These are phyloP conservation scores for Colletotrichum brevisporum DNA, from an alignment of 2,329 filamentous ascomycete species.

Conservation along the genomic window DNA sequence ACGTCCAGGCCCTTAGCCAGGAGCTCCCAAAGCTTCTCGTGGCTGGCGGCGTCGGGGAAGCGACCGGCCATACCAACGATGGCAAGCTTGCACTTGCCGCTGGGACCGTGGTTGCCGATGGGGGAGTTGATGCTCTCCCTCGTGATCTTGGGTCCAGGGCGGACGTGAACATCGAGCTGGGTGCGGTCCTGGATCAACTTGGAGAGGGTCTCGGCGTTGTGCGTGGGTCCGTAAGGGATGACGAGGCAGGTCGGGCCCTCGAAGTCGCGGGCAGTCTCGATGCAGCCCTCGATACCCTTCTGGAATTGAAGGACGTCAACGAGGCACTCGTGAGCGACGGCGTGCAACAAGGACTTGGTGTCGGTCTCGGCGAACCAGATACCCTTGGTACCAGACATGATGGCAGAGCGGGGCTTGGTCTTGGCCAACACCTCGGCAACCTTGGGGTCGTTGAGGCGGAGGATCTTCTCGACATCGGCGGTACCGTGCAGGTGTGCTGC, in stretches of 20 bases:
- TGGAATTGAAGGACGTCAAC: constrained; percentile 64
- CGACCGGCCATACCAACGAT: constrained; percentile 77
- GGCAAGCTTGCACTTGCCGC: constrained; percentile 77
- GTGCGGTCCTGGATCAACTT: constrained; percentile 59
- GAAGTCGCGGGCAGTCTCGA: constrained; percentile 58
- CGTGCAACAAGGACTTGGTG: constrained; percentile 57
- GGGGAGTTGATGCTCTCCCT: constrained; percentile 51
- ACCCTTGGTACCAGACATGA: constrained; percentile 67
- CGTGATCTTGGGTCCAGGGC: constrained; percentile 52
- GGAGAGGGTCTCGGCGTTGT: constrained; percentile 62
- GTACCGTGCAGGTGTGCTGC: constrained; percentile 65
- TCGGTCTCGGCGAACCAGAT: constrained; percentile 56
- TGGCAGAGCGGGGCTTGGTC: constrained; percentile 60
- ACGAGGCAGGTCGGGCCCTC: constrained; percentile 58
- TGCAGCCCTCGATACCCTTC: constrained; percentile 63
- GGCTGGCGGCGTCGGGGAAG: constrained; percentile 57
- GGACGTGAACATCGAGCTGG: constrained; percentile 58
- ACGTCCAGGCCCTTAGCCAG: constrained; percentile 76
- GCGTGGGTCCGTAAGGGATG: constrained; percentile 65
- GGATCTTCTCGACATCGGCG: constrained; percentile 60
- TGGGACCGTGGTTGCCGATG: constrained; percentile 63
- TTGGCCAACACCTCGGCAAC: constrained; percentile 56
- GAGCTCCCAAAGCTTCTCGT: constrained; percentile 64
- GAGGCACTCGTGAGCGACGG: constrained; percentile 64
- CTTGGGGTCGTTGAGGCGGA: constrained; percentile 58